Evolutionary conservation across 345 rosid species (phyloP), one percentile per base, ranked within the genome.

Genomic region (Sisymbrium irio): DNA sequence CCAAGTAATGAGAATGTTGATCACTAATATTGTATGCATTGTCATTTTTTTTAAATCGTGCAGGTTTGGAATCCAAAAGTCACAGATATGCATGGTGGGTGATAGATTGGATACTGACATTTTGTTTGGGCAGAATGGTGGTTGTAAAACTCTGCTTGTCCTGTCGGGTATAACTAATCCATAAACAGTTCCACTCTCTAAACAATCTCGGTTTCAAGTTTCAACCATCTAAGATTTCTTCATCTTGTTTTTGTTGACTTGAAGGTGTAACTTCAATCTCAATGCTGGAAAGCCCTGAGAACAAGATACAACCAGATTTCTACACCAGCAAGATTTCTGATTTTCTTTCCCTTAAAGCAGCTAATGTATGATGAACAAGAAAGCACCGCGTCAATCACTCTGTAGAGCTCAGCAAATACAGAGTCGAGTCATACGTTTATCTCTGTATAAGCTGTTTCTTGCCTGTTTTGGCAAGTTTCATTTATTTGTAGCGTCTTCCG

Each of bases 71-170:
- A 89, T 94, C 54, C 79, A 40, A 51, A 95, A 87, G 84, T 92
- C 98, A 9, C 88, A 90, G 75, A 95, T 95, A 84, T 95, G 99
- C 81, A 92, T 95, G 98, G 99, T 95, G 10, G 98, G 99, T 41
- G 98, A 95, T 81, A 86, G 98, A 82, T 65, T 92, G 77, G 98
- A 95, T 64, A 92, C 99, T 5, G 98, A 95, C 65, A 88, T 95
- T 65, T 83, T 95, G 44, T 95, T 89, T 12, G 97, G 98, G 41
- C 94, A 95, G 69, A 89, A 89, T 56, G 96, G 93, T 36, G 97
- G 96, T 66, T 95, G 97, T 85, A 92, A 85, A 80, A 92, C 99
- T 62, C 98, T 95, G 36, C 92, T 95, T 5, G 98, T 90, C 83
- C 96, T 95, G 68, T 95, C 99, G 13, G 98, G 98, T 92, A 76